Conservation (phyloP, 306 rosid species). For the Benincasa hispida region DNA sequence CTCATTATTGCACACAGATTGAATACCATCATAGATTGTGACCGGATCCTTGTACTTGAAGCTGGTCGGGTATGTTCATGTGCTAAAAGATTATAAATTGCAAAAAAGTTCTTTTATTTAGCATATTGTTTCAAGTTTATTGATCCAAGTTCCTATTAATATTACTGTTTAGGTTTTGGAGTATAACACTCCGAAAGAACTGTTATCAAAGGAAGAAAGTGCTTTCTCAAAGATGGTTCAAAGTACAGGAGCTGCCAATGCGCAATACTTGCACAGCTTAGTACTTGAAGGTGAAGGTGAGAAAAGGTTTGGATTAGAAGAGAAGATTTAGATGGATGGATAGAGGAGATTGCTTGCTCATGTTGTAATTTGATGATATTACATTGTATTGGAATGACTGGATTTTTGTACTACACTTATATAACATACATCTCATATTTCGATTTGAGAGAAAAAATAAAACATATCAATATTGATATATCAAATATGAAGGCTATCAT, state of each 20-base stretch:
- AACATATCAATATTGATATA: too few relatives aligned
- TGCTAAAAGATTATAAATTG: not conserved
- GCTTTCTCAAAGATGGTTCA: constrained; percentile 81
- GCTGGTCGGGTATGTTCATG: constrained; percentile 52
- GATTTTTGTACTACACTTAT: too few relatives aligned
- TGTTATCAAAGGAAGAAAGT: constrained; percentile 48
- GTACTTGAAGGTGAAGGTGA: constrained; percentile 33
- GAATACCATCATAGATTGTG: constrained; percentile 77
- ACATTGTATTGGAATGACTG: too few relatives aligned
- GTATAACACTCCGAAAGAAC: constrained; percentile 50
- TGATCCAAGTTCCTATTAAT: not conserved
- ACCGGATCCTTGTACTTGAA: constrained; percentile 57
- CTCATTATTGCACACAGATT: constrained; percentile 82
- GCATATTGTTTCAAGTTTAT: not conserved
- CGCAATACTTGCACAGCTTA: constrained; percentile 53
- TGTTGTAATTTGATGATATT: too few relatives aligned
- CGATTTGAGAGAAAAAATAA: too few relatives aligned
- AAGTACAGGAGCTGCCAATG: constrained; percentile 77
- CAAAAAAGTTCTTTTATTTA: not conserved
- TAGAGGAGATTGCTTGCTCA: too few relatives aligned
- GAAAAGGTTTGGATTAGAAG: not conserved
- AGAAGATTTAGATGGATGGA: too few relatives aligned
- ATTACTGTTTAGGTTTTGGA: constrained; percentile 54
- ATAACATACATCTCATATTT: too few relatives aligned
- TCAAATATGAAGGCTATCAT: too few relatives aligned